Percentiles rank a stretch among this genome's conserved stretches.
Evolutionary conservation across 257 asterid species (phyloP).

Genomic region (Solanum habrochaites): DNA sequence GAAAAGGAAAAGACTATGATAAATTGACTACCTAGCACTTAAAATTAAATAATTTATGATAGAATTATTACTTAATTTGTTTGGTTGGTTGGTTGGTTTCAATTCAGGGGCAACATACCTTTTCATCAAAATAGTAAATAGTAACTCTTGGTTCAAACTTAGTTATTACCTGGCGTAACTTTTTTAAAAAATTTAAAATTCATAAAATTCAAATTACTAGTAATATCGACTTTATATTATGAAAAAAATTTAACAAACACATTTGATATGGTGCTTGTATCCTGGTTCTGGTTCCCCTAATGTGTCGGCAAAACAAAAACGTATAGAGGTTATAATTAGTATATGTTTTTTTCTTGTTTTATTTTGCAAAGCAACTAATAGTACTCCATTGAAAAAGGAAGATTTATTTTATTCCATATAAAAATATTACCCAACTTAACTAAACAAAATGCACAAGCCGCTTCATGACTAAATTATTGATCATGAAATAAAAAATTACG

Average conservation of each 20-base stretch:
- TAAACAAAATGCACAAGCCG: not conserved
- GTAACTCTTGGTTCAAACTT: not conserved
- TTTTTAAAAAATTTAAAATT: not conserved
- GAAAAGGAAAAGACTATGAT: not conserved
- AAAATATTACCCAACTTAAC: not conserved
- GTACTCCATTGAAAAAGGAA: not conserved
- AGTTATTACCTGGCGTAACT: not conserved
- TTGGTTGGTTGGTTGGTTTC: too few species aligned
- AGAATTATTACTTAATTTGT: not conserved
- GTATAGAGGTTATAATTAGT: not conserved
- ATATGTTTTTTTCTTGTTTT: not conserved
- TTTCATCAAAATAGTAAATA: not conserved
- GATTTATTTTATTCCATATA: not conserved
- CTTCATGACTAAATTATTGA: conserved; percentile 1
- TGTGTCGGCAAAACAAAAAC: conserved; percentile 20
- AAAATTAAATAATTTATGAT: not conserved
- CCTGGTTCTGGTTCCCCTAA: conserved; percentile 19
- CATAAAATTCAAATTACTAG: not conserved
- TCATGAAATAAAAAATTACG: not conserved
- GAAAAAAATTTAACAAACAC: not conserved
- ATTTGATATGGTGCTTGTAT: not conserved
- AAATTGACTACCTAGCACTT: not conserved
- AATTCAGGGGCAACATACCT: not conserved
- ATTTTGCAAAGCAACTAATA: not conserved
- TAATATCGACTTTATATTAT: not conserved